Conservation (phyloP, 352 stramenopile species). For the Phytophthora idaei region DNA sequence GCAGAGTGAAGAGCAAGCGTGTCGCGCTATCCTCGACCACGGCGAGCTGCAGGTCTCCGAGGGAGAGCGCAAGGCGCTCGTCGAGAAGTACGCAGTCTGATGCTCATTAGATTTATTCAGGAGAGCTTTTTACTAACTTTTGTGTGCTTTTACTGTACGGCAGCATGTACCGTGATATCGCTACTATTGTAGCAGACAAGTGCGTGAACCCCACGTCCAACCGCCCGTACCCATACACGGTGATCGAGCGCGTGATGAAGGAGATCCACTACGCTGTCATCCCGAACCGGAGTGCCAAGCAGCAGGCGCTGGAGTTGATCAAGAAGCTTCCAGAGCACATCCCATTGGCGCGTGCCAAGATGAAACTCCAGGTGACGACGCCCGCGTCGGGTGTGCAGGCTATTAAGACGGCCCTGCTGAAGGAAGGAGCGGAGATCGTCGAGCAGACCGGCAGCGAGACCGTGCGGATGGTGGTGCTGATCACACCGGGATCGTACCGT, state of each 20-base stretch:
- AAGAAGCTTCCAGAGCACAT: conserved; percentile 93
- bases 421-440: conserved; percentile 71
- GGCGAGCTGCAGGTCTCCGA: conserved; percentile 97
- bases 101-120: neutral
- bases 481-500: conserved; percentile 79
- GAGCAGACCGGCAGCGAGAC: conserved; percentile 66
- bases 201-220: conserved; percentile 97
- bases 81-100: conserved; percentile 74
- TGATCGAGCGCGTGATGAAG: conserved; percentile 97
- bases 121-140: conserved; percentile 9
- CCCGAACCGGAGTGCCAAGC: conserved; percentile 95
- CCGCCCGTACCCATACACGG: conserved; percentile 95
- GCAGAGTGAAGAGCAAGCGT: conserved; percentile 92
- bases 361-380: conserved; percentile 92
- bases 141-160: conserved; percentile 7
- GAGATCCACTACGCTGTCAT: conserved; percentile 96
- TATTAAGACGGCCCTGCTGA: conserved; percentile 66
- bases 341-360: conserved; percentile 96
- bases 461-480: conserved; percentile 70
- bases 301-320: conserved; percentile 97
- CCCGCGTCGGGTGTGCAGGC: conserved; percentile 47
- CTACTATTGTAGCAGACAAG: conserved; percentile 97
- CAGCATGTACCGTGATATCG: conserved; percentile 95
- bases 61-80: conserved; percentile 92
- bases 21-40: conserved; percentile 95